Conservation (phyloP, 2,329 filamentous ascomycete species). For the Ustilaginoidea virens region DNA sequence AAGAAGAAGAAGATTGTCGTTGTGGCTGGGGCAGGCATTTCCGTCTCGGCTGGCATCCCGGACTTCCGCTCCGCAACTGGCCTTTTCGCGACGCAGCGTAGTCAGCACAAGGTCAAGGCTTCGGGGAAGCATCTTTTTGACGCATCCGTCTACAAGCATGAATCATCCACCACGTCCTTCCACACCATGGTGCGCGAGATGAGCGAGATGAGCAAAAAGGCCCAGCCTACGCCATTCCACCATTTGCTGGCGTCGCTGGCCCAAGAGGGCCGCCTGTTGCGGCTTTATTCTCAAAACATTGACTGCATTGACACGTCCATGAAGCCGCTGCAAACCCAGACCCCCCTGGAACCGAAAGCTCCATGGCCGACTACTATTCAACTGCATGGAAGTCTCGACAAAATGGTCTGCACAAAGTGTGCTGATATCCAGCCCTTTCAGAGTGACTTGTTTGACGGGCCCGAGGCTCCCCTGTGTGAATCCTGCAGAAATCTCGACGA, state of each 20-base stretch:
- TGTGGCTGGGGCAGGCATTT: slow-evolving; percentile 91
- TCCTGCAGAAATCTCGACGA: slow-evolving; percentile 61
- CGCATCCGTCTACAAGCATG: slow-evolving; percentile 91
- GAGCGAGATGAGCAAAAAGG: slow-evolving; percentile 60
- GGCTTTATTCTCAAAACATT: slow-evolving; percentile 93
- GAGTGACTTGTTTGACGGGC: slow-evolving; percentile 65
- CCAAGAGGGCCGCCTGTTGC: slow-evolving; percentile 70
- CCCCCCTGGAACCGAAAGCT: slow-evolving; percentile 68
- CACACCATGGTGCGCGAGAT: slow-evolving; percentile 92
- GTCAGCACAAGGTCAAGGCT: slow-evolving; percentile 72
- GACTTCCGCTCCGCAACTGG: slow-evolving; percentile 90
- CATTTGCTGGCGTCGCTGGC: slow-evolving; percentile 84
- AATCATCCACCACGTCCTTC: slow-evolving; percentile 75
- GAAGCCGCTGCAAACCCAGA: slow-evolving; percentile 60
- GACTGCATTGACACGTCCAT: slow-evolving; percentile 85
- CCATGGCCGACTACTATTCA: slow-evolving; percentile 92
- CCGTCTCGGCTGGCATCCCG: slow-evolving; percentile 89
- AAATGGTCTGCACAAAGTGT: slow-evolving; percentile 97
- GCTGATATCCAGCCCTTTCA: slow-evolving; percentile 62
- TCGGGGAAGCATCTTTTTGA: slow-evolving; percentile 96
- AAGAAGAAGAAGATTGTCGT: slow-evolving; percentile 95
- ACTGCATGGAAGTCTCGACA: slow-evolving; percentile 80
- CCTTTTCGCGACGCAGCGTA: slow-evolving; percentile 72
- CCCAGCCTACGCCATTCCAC: slow-evolving; percentile 78
- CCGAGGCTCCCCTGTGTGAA: slow-evolving; percentile 65